These are phyloP conservation scores for Xylaria acuta DNA, from an alignment of 495 filamentous ascomycete species.

Conservation along the genomic window DNA sequence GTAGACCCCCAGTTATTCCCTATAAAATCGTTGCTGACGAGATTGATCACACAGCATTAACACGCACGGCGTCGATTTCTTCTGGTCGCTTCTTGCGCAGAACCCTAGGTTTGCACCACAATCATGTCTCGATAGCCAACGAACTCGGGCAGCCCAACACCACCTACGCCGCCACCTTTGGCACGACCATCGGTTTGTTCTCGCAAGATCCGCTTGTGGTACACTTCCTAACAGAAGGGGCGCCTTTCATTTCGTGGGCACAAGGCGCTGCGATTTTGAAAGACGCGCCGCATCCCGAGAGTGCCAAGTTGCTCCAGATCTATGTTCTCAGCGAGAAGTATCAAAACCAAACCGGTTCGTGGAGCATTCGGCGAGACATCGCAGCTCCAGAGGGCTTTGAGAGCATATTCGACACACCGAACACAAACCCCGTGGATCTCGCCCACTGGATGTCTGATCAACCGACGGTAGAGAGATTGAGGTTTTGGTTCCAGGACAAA, in stretches of 20 bases:
- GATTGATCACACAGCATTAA: not conserved
- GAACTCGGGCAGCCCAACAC: not conserved
- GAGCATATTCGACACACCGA: not conserved
- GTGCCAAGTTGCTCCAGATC: not conserved
- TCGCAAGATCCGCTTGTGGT: not conserved
- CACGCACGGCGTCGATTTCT: not conserved
- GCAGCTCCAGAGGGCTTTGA: not conserved
- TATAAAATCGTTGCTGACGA: not conserved
- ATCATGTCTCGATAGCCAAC: not conserved
- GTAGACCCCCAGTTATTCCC: not conserved
- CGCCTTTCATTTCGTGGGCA: not conserved
- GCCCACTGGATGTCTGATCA: not conserved
- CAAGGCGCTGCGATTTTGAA: not conserved
- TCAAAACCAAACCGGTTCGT: not conserved
- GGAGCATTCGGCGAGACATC: not conserved
- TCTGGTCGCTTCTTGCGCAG: not conserved
- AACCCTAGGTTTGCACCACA: not conserved
- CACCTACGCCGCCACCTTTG: not conserved
- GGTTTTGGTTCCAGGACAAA: constrained; percentile 1
- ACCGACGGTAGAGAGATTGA: not conserved
- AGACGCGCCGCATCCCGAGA: not conserved
- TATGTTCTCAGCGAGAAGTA: not conserved
- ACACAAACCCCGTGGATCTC: not conserved
- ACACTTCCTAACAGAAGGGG: not conserved
- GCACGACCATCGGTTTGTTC: not conserved